A percentile compares a stretch with the other conserved stretches of the same genome.
phyloP scores from a whole-genome alignment of 257 asterid species.

The Anisodus acutangulus region DNA sequence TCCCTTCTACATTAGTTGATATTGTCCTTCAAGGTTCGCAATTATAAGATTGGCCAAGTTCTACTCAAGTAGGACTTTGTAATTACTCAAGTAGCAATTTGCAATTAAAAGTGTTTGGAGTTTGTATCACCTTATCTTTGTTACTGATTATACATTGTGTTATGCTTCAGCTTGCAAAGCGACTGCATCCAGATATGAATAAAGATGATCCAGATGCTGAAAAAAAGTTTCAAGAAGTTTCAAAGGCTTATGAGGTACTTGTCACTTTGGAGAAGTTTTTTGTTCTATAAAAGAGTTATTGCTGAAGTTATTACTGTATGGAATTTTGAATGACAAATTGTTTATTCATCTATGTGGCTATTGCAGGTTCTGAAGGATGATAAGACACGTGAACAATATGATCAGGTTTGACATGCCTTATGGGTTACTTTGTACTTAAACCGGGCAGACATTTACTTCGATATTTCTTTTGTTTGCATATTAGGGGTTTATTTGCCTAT shows the following conservation, averaged over 20 bases:
- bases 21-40: background rate
- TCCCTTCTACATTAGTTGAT: constrained; percentile 23
- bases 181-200: constrained; percentile 85
- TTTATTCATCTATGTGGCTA: constrained; percentile 25
- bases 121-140: constrained; percentile 1
- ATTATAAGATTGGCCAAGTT: background rate
- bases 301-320: background rate
- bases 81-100: constrained; percentile 1
- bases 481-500: background rate
- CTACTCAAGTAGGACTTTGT: background rate
- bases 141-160: constrained; percentile 25
- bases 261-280: constrained; percentile 21
- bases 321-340: background rate
- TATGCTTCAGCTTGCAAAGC: constrained; percentile 74
- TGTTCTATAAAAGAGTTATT: background rate
- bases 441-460: background rate
- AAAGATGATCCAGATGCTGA: constrained; percentile 87
- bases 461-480: background rate
- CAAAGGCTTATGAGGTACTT: constrained; percentile 80
- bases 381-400: constrained; percentile 79
- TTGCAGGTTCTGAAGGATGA: constrained; percentile 84
- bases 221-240: constrained; percentile 77
- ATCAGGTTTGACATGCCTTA: constrained; percentile 59
- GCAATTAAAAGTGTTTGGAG: background rate
- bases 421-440: background rate